Evolutionary conservation across 371 early-diverging fungal species (phyloP), one percentile per base, ranked within the genome.

Genomic region (Umbelopsis sp.): DNA sequence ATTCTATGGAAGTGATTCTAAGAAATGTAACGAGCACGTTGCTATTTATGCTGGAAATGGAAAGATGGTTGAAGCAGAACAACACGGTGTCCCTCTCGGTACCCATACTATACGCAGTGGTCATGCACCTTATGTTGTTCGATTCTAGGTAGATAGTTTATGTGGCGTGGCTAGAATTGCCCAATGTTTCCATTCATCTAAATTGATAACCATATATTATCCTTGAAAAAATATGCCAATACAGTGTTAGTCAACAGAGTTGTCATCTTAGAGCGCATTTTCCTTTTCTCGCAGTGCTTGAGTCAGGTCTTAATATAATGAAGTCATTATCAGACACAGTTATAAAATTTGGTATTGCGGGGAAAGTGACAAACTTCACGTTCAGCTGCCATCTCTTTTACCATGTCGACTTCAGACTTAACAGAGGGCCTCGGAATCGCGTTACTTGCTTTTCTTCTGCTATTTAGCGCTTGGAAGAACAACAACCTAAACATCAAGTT

Each of bases 31-130:
- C 22, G n/a, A 53, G 18, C 72, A 74, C 48, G 75, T 74, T 63
- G 69, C 71, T 65, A 67, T 74, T 63, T 74, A 65, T 53, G 57
- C 64, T 37, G 69, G 69, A 20, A 45, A 45, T 44, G 50, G 50
- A 5, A 20, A 48, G 38, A 74, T 74, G 72, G 70, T 74, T 44
- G 75, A 74, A 44, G 75, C 75, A 9, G 44, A 71, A 38, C n/a
- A 67, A 44, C 69, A 71, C 50, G 69, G 69, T 5, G 67, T 69
- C 35, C 67, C 67, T 32, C 69, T 74, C 12, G 69, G 69, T 12
- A 68, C 69, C 14, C 69, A 68, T 37, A 29, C 69, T 63, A 2
- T 68, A 18, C 69, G 63, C 41, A 63, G 50, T 35, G 63, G 63
- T 22, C 50, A 63, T 32, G 57, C 57, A 16, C 18, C 57, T 35